These are phyloP conservation scores for Penicillium concentricum DNA, from an alignment of 2,329 filamentous ascomycete species.

Conservation along the genomic window DNA sequence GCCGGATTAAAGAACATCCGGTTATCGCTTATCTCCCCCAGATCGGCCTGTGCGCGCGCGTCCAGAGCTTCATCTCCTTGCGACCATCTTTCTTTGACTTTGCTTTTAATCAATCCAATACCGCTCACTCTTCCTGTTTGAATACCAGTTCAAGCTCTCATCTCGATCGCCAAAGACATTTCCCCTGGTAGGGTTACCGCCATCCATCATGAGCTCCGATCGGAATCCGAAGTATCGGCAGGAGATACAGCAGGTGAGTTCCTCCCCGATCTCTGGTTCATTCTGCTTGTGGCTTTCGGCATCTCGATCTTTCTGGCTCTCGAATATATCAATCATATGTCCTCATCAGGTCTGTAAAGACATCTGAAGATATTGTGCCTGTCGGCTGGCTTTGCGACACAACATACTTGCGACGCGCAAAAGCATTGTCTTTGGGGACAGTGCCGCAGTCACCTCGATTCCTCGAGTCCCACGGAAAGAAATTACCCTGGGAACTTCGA, in stretches of 20 bases:
- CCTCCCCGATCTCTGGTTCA: background rate
- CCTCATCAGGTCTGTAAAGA: background rate
- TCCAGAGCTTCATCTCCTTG: slow-evolving; percentile 9
- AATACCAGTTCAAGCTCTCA: background rate
- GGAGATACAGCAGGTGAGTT: slow-evolving; percentile 91
- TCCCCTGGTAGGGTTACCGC: background rate
- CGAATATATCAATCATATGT: background rate
- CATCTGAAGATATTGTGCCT: background rate
- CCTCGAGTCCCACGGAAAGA: background rate
- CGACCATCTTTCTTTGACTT: background rate
- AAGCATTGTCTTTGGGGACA: background rate
- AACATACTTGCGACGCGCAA: background rate
- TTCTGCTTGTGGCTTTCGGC: background rate
- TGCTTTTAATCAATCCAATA: background rate
- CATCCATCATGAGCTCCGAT: slow-evolving; percentile 63
- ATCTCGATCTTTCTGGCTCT: slow-evolving; percentile 1
- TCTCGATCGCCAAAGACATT: background rate
- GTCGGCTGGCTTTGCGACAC: background rate
- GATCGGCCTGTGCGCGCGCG: background rate
- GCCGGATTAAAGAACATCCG: slow-evolving; percentile 22
- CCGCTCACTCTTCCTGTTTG: too few species aligned
- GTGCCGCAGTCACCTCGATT: background rate
- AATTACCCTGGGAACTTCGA: background rate
- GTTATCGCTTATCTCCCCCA: slow-evolving; percentile 11
- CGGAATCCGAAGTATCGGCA: slow-evolving; percentile 84